A percentile compares a stretch with the other conserved stretches of the same genome.
Evolutionary conservation across 805 yeast genomes (phyloP).

Genomic region (Candida palmyrensis): DNA sequence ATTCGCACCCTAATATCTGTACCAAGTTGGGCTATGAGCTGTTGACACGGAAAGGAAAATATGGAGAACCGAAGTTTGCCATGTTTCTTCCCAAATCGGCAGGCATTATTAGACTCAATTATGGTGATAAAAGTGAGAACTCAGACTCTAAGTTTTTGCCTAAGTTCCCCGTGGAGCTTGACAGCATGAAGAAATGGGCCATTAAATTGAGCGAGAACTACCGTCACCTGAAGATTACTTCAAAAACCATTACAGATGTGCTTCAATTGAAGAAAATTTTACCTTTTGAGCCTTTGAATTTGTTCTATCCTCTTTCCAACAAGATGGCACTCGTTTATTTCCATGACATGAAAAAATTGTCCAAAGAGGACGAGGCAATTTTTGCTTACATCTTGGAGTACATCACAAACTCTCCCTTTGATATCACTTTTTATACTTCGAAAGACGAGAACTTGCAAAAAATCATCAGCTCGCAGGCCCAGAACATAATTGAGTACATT

Average conservation of each 20-base stretch:
- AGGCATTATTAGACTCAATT: conserved; percentile 46
- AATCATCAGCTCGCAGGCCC: conserved; percentile 33
- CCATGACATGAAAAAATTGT: conserved; percentile 44
- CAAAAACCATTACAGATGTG: conserved; percentile 23
- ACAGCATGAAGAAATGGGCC: conserved; percentile 39
- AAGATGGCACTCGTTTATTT: conserved; percentile 49
- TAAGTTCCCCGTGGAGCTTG: conserved; percentile 25
- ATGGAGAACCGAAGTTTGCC: conserved; percentile 35
- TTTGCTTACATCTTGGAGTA: conserved; percentile 59
- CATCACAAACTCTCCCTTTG: conserved; percentile 50
- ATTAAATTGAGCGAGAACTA: conserved; percentile 43
- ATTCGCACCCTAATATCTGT: conserved; percentile 47
- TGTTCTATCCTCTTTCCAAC: conserved; percentile 33
- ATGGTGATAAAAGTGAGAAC: conserved; percentile 31
- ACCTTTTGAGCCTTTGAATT: conserved; percentile 25
- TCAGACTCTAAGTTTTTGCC: too few relatives aligned
- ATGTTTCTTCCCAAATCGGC: conserved; percentile 49
- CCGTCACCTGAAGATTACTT: conserved; percentile 29
- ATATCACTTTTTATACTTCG: conserved; percentile 49
- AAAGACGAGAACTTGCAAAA: conserved; percentile 39
- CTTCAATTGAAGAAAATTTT: conserved; percentile 25
- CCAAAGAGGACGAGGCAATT: conserved; percentile 59
- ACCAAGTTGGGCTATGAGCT: conserved; percentile 40
- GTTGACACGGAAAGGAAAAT: conserved; percentile 14
- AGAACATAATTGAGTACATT: conserved; percentile 36